Conservation (phyloP, 2,329 filamentous ascomycete species). For the Clonostachys chloroleuca region DNA sequence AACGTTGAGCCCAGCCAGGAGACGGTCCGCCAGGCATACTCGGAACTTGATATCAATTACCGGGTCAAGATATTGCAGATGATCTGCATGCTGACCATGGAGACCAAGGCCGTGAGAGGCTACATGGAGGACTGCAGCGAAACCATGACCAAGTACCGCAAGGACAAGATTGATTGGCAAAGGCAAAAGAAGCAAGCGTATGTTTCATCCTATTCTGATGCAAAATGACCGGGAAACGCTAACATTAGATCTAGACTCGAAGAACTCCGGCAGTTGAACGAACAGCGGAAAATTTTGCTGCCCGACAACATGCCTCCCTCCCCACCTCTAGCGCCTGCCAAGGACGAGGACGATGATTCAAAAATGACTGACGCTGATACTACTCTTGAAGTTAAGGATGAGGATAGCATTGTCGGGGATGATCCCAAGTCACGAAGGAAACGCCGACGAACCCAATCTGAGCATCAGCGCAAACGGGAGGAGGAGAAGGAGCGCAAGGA, state of each 20-base stretch:
- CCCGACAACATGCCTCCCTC: constrained; percentile 69
- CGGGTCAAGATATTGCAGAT: constrained; percentile 79
- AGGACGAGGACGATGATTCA: constrained; percentile 50
- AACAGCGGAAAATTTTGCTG: constrained; percentile 67
- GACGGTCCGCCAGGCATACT: constrained; percentile 69
- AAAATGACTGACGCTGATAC: constrained; percentile 64
- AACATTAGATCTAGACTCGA: constrained; percentile 49
- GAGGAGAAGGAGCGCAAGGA: constrained; percentile 72
- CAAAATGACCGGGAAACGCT: constrained; percentile 9
- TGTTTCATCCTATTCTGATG: constrained; percentile 20
- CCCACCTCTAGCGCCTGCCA: constrained; percentile 45
- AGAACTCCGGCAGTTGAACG: constrained; percentile 66
- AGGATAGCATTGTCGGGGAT: constrained; percentile 65
- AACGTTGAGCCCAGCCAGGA: constrained; percentile 71
- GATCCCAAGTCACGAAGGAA: constrained; percentile 50
- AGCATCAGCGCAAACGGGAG: constrained; percentile 75
- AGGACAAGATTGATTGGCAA: constrained; percentile 93
- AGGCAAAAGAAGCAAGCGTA: constrained; percentile 66
- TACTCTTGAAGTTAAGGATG: constrained; percentile 50
- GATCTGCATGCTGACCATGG: constrained; percentile 78
- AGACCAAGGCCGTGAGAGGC: constrained; percentile 79
- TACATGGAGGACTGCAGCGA: constrained; percentile 92
- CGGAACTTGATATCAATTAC: constrained; percentile 74
- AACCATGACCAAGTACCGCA: constrained; percentile 90
- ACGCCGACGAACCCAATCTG: constrained; percentile 51